Conservation (phyloP, 345 rosid species). For the Linum lewisii region DNA sequence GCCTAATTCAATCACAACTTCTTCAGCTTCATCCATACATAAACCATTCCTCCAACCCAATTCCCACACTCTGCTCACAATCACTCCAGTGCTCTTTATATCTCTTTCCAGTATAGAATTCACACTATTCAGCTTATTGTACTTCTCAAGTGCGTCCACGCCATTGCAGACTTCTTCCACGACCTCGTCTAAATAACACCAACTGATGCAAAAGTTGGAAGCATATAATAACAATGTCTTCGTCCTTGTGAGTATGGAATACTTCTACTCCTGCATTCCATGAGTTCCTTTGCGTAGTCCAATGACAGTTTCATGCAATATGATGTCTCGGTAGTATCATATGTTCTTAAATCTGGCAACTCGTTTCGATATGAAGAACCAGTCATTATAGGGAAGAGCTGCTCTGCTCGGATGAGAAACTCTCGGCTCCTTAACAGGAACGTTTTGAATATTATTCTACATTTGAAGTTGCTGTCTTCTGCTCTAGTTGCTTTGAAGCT, state of each 20-base stretch:
- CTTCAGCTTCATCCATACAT: constrained; percentile 40
- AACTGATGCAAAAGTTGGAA: constrained; percentile 2
- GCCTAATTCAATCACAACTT: constrained; percentile 46
- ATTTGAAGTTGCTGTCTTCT: constrained; percentile 14
- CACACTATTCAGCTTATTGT: constrained; percentile 30
- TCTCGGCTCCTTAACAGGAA: constrained; percentile 37
- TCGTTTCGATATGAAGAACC: constrained; percentile 12
- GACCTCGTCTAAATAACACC: constrained; percentile 38
- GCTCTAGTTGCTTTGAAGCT: not conserved
- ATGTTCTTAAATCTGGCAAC: constrained; percentile 8
- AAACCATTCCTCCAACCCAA: constrained; percentile 63
- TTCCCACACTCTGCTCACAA: constrained; percentile 52
- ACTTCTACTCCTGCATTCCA: constrained; percentile 31
- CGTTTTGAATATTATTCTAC: constrained; percentile 21
- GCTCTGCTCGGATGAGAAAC: constrained; percentile 40
- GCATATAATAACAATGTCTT: constrained; percentile 20
- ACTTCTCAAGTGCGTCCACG: constrained; percentile 35
- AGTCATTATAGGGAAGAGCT: constrained; percentile 34
- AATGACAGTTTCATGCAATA: constrained; percentile 28
- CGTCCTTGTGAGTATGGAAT: constrained; percentile 24
- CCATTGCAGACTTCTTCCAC: constrained; percentile 46
- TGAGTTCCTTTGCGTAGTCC: constrained; percentile 60
- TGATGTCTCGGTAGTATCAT: constrained; percentile 11
- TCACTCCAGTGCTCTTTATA: constrained; percentile 33
- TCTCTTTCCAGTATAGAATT: constrained; percentile 46